Conservation (phyloP, 345 rosid genomes). For the Carallia brachiata region DNA sequence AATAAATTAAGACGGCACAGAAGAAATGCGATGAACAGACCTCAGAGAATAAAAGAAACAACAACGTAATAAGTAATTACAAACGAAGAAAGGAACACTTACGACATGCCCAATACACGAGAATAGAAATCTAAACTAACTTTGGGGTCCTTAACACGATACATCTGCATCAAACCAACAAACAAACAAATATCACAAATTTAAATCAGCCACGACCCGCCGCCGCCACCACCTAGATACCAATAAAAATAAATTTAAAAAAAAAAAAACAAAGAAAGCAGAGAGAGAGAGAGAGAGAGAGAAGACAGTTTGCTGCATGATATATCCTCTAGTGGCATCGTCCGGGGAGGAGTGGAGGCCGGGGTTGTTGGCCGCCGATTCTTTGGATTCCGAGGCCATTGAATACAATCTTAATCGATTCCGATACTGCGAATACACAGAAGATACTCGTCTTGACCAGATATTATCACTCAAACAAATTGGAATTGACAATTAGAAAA, state of each 20-base stretch:
- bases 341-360: slow-evolving; percentile 60
- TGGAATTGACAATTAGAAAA: not conserved
- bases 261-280: not conserved
- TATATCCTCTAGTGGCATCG: slow-evolving; percentile 74
- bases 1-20: too few species aligned
- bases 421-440: not conserved
- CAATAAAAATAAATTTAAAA: too few species aligned
- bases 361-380: slow-evolving; percentile 74
- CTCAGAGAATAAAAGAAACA: not conserved
- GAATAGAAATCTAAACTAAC: slow-evolving; percentile 84
- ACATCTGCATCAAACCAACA: slow-evolving; percentile 54
- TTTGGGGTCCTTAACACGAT: slow-evolving; percentile 90
- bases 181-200: not conserved
- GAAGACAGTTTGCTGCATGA: slow-evolving; percentile 90
- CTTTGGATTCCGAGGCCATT: slow-evolving; percentile 70
- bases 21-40: too few species aligned
- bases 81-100: slow-evolving; percentile 29
- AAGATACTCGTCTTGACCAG: too few species aligned
- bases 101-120: slow-evolving; percentile 95
- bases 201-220: not conserved
- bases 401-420: slow-evolving; percentile 40
- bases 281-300: not conserved
- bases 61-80: not conserved
- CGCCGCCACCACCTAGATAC: not conserved
- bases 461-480: not conserved